These are phyloP conservation scores for Nowakowskiella sp. DNA, from an alignment of 192 early-diverging fungal genomes.

Conservation along the genomic window DNA sequence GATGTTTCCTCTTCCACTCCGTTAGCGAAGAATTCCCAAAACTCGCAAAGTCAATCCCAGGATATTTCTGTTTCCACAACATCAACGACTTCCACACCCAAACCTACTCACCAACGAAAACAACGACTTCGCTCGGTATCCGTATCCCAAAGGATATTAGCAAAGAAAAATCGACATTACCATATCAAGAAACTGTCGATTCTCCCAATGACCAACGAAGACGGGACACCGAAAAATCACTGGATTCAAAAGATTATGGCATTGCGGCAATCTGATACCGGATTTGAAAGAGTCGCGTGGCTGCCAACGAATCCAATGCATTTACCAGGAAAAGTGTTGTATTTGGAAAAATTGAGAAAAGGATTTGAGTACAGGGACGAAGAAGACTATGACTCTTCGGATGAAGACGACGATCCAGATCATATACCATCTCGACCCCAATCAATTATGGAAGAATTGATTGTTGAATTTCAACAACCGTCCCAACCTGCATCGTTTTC, in stretches of 20 bases:
- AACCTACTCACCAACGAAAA: background rate
- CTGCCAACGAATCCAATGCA: conserved; percentile 10
- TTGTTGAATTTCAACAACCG: too few species aligned
- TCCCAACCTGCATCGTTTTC: too few species aligned
- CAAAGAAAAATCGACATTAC: background rate
- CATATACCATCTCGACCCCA: too few species aligned
- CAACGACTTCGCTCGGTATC: background rate
- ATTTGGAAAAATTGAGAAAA: conserved; percentile 17
- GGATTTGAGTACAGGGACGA: background rate
- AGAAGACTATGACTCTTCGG: background rate
- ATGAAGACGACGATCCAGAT: too few species aligned
- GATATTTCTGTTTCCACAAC: too few species aligned
- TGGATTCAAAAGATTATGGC: conserved; percentile 2
- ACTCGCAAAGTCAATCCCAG: background rate
- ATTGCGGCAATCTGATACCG: background rate
- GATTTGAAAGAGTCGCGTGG: background rate
- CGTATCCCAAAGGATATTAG: background rate
- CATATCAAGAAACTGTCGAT: background rate
- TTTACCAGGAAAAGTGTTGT: conserved; percentile 19
- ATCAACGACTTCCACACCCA: background rate
- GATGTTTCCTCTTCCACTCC: too few species aligned
- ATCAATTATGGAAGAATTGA: too few species aligned
- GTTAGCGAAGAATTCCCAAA: background rate
- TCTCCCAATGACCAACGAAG: background rate
- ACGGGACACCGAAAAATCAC: background rate